Base-by-base conservation (phyloP, 306 rosid species). In the Pueraria montana region DNA sequence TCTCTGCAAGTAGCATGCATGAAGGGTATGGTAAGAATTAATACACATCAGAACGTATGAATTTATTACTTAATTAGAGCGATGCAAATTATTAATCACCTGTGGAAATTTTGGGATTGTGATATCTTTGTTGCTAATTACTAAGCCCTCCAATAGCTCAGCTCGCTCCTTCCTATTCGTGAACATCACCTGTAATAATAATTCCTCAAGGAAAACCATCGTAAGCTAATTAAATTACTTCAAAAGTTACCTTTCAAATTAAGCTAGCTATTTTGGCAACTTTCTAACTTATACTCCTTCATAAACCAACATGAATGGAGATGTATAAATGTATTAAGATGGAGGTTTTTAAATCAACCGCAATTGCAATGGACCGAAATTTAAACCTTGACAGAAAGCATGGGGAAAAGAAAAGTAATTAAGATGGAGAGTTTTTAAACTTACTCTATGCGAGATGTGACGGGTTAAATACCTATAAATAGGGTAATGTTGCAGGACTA, bases 131-230 rank as follows among this genome's bases (percentile, higher is more conserved):
- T 88, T 83, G 76, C 90, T 87, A 61, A 87, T 80, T 36, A 92
- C 81, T 73, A 95, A 61, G 45, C 82, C 92, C 73, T 95, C 96
- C 74, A 95, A 88, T 42, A 95, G 91, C 83, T 95, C 98, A 32
- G 72, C 72, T 74, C 97, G 81, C 67, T 95, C 99, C 87, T 93
- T 95, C 78, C 99, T 90, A 80, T 93, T 92, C 5, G 84, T 38
- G 86, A 92, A 95, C 99, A 95, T 95, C 80, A 91, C 98, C 99
- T 95, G 72, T 52, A 34, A n/a, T n/a, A 70, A 78, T 87, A 66
- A 75, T 87, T 73, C 20, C 10, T 36, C 40, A 43, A 3, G 4
- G 3, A 43, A 56, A 32, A 6, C 6, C 74, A 78, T 49, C 4
- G 0, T 81, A 27, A 4, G 17, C n/a, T 46, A n/a, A n/a, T n/a